Conservation (phyloP, 2,329 filamentous ascomycete species). For the Fusarium sp. region DNA sequence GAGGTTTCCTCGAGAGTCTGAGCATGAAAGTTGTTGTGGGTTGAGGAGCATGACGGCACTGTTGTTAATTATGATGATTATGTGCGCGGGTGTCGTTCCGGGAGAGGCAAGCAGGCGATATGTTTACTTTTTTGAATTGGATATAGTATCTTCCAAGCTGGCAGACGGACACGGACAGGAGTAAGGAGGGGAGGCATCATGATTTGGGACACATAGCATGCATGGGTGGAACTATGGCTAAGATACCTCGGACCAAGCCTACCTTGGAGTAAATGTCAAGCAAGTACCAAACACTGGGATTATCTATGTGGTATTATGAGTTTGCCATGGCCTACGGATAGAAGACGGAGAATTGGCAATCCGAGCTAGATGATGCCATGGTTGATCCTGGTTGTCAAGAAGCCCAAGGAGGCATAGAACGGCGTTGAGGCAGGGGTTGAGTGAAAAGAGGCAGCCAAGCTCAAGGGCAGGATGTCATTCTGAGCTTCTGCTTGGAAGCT, state of each 20-base stretch:
- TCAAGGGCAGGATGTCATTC: slow-evolving; percentile 21
- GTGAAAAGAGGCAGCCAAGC: slow-evolving; percentile 1
- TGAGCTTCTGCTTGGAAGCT: slow-evolving; percentile 26
- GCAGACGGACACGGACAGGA: slow-evolving; percentile 20
- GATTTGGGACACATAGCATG: slow-evolving; percentile 38
- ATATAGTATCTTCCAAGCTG: slow-evolving; percentile 16
- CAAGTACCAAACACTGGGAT: slow-evolving; percentile 5
- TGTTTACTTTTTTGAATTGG: slow-evolving; percentile 29
- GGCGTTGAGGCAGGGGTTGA: slow-evolving; percentile 3
- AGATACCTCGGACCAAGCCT: slow-evolving; percentile 39
- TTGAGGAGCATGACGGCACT: slow-evolving; percentile 49
- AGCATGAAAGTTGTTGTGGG: slow-evolving; percentile 91
- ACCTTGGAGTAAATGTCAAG: slow-evolving; percentile 3
- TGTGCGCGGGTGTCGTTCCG: slow-evolving; percentile 19
- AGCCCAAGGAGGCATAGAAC: background rate
- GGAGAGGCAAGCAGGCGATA: slow-evolving; percentile 15
- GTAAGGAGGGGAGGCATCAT: slow-evolving; percentile 35
- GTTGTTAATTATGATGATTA: slow-evolving; percentile 20
- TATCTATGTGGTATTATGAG: background rate
- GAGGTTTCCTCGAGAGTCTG: slow-evolving; percentile 89
- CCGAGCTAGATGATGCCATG: no score
- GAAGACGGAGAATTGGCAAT: no score
- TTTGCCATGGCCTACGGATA: background rate
- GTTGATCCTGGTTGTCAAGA: background rate
- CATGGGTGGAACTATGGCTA: slow-evolving; percentile 38